A percentile compares a stretch with the other conserved stretches of the same genome.
phyloP scores from a whole-genome alignment of 306 rosid genomes.

The Clitoria ternatea region DNA sequence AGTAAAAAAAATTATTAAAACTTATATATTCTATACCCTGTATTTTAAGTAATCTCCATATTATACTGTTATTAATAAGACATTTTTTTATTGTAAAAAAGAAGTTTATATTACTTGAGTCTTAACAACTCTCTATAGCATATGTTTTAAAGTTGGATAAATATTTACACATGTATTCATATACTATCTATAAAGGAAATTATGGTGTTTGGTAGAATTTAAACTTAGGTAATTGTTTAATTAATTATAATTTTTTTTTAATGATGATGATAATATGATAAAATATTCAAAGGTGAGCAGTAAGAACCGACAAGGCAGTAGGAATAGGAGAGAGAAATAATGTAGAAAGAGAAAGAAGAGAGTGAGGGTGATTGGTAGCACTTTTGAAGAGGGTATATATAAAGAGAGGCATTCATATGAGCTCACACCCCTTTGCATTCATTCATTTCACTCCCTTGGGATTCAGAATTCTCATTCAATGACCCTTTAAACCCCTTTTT shows the following conservation, averaged over 20 bases:
- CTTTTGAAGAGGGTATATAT: conserved; percentile 21
- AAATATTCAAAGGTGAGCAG: conserved; percentile 10
- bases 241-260: neutral
- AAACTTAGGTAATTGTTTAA: too few relatives aligned
- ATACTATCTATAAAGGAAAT: too few relatives aligned
- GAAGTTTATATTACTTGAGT: too few relatives aligned
- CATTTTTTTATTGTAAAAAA: too few relatives aligned
- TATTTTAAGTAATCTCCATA: too few relatives aligned
- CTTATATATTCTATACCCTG: too few relatives aligned
- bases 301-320: conserved; percentile 24
- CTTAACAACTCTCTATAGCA: too few relatives aligned
- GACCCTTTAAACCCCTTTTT: conserved; percentile 12
- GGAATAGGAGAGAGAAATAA: neutral
- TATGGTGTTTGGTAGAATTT: too few relatives aligned
- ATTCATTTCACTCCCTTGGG: conserved; percentile 30
- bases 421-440: neutral
- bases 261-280: neutral
- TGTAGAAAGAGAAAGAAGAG: conserved; percentile 4
- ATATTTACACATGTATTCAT: too few relatives aligned
- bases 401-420: conserved; percentile 1
- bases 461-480: conserved; percentile 42
- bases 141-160: too few relatives aligned
- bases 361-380: neutral
- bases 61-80: too few relatives aligned
- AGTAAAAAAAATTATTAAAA: too few relatives aligned